Evolutionary conservation across 2,329 filamentous ascomycete species (phyloP), one percentile per base, ranked within the genome.

Genomic region (Ophiosphaerella narmari): DNA sequence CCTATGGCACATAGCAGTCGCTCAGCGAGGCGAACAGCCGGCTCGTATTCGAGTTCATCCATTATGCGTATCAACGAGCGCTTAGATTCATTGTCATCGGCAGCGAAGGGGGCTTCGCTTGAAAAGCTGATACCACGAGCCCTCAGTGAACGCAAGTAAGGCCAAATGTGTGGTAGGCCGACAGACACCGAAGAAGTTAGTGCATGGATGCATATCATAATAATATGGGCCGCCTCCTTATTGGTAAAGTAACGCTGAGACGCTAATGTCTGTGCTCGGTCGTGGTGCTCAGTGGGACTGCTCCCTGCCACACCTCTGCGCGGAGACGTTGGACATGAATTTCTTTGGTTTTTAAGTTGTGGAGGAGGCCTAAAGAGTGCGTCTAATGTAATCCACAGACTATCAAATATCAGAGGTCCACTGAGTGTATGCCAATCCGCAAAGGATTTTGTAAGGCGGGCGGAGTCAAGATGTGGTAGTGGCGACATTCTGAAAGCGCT

Each of bases 1-100:
- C 76, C 77, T 41, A 84, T 74, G 41, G 74, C 80, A 43, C 75
- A 74, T 18, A 80, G 73, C 31, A 84, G 63, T 9, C 78, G 75
- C 41, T 74, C 74, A n/a, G 78, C 68, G 29, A 84, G 68, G 18
- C 79, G 76, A 38, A 82, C 61, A 14, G 78, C 80, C 23, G 79
- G 71, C 34, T 81, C 79, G 62, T 82, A 77, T 52, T 82, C 80
- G 12, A 82, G 66, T 33, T 71, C 73, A 57, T 82, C 71, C 18
- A 67, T 65, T 24, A 73, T 71, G 8, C 60, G 55, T 18, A 72
- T 45, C 44, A 76, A 52, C 63, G 66, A 63, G 36, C 71, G 53
- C 8, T 41, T 42, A 64, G 62, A 56, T 51, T 62, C 14, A 66
- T 72, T 56, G 2, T 45, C 47, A 5, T 59, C 38, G 7, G 26